phyloP scores from a whole-genome alignment of 1,284 basidiomycete genomes.

The Tausonia pullulans region DNA sequence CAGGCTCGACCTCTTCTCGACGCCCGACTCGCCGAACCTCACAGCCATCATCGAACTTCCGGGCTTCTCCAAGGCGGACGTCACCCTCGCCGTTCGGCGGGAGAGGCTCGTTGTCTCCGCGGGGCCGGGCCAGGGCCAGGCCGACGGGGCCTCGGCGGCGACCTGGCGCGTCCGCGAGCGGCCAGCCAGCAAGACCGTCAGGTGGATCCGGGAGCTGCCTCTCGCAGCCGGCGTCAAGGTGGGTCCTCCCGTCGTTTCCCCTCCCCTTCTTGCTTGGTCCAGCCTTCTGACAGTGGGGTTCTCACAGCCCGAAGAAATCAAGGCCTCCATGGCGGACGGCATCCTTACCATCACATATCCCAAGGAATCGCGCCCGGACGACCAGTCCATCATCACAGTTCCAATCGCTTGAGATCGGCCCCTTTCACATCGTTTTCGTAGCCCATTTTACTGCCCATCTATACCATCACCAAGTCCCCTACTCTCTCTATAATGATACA shows the following conservation, averaged over 20 bases:
- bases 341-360: slow-evolving; percentile 41
- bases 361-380: slow-evolving; percentile 24
- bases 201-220: neutral
- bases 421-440: too few relatives aligned
- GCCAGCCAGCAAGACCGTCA: neutral
- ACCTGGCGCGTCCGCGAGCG: neutral
- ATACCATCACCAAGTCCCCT: too few relatives aligned
- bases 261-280: neutral
- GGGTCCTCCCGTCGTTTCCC: neutral
- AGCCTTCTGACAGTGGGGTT: too few relatives aligned
- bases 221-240: slow-evolving; percentile 1
- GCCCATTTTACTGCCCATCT: too few relatives aligned
- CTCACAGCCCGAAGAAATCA: slow-evolving; percentile 36
- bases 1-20: neutral
- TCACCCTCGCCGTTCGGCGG: neutral
- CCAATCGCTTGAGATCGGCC: too few relatives aligned
- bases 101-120: neutral
- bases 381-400: too few relatives aligned
- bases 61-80: slow-evolving; percentile 1
- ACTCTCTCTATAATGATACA: too few relatives aligned
- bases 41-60: neutral
- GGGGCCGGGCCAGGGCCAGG: neutral
- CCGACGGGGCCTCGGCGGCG: neutral
- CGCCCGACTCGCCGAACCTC: neutral
- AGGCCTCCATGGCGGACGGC: slow-evolving; percentile 40